A percentile compares a stretch with the other conserved stretches of the same genome.
These are phyloP conservation scores for Penicillium pulvis DNA, from an alignment of 495 filamentous ascomycete species.

Conservation along the genomic window DNA sequence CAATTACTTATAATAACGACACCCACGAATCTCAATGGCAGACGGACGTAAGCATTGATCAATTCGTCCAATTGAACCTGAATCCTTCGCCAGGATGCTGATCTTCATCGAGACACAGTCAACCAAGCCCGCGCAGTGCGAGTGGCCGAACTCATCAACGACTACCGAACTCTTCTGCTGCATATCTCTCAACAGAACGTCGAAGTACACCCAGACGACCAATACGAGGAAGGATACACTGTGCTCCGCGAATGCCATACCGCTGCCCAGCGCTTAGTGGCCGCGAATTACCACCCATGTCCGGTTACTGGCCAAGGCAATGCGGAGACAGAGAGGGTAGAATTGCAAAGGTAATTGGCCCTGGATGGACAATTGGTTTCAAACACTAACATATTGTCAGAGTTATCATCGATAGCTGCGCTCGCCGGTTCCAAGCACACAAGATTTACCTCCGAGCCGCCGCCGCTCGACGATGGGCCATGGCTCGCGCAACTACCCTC, in stretches of 20 bases:
- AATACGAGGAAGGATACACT: conserved; percentile 76
- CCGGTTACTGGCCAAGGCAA: conserved; percentile 51
- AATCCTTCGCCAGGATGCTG: conserved; percentile 3
- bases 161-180: conserved; percentile 80
- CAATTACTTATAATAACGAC: conserved; percentile 19
- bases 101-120: conserved; percentile 51
- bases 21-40: conserved; percentile 48
- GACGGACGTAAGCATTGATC: conserved; percentile 58
- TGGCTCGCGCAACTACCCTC: conserved; percentile 67
- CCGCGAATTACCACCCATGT: conserved; percentile 66
- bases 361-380: conserved; percentile 18
- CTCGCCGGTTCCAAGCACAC: conserved; percentile 81
- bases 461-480: conserved; percentile 79
- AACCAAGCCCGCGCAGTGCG: conserved; percentile 81
- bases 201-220: conserved; percentile 61
- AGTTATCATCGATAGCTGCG: conserved; percentile 74
- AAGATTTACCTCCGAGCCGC: conserved; percentile 80
- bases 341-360: conserved; percentile 69
- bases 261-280: conserved; percentile 74
- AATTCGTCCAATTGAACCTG: neutral
- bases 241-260: conserved; percentile 72
- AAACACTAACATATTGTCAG: conserved; percentile 40
- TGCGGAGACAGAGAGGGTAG: conserved; percentile 70
- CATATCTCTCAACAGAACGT: conserved; percentile 73
- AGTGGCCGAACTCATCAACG: conserved; percentile 79